phyloP scores from a whole-genome alignment of 2,329 filamentous ascomycete species.

The Penicillium hordei region DNA sequence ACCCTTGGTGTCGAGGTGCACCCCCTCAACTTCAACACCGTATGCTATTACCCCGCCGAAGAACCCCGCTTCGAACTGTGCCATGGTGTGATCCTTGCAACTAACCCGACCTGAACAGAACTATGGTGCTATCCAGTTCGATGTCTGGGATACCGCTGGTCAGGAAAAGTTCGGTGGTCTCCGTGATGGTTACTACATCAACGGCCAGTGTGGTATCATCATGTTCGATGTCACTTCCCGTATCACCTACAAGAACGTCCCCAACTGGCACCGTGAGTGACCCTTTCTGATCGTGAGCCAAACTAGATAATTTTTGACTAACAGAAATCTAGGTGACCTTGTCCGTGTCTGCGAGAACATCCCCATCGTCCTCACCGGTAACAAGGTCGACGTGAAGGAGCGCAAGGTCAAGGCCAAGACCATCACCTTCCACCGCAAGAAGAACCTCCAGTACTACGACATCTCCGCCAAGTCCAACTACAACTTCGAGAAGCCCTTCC shows the following conservation, averaged over 20 bases:
- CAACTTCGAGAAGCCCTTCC: constrained; percentile 99
- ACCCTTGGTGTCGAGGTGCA: constrained; percentile 99
- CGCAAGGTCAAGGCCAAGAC: constrained; percentile 99
- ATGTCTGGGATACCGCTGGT: constrained; percentile 98
- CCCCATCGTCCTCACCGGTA: constrained; percentile 94
- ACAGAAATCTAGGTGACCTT: constrained; percentile 70
- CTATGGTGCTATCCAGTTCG: constrained; percentile 95
- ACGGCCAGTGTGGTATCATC: constrained; percentile 99
- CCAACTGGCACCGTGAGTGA: constrained; percentile 98
- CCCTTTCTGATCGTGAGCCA: neutral
- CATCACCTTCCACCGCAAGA: constrained; percentile 99
- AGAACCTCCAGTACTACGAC: constrained; percentile 99
- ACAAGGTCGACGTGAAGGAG: constrained; percentile 99
- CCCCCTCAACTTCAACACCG: constrained; percentile 95
- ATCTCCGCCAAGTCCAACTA: constrained; percentile 99
- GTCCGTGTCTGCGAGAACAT: constrained; percentile 99
- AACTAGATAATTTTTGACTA: constrained; percentile 3
- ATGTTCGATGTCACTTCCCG: constrained; percentile 99
- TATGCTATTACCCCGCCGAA: constrained; percentile 67
- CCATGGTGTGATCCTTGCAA: constrained; percentile 17
- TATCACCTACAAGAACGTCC: constrained; percentile 99
- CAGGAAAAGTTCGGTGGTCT: constrained; percentile 99
- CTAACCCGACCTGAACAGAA: constrained; percentile 57
- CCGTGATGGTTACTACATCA: constrained; percentile 99
- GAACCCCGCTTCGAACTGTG: constrained; percentile 32